Conservation (phyloP, 768 basidiomycete species). For the Candolleomyces aberdarensis region DNA sequence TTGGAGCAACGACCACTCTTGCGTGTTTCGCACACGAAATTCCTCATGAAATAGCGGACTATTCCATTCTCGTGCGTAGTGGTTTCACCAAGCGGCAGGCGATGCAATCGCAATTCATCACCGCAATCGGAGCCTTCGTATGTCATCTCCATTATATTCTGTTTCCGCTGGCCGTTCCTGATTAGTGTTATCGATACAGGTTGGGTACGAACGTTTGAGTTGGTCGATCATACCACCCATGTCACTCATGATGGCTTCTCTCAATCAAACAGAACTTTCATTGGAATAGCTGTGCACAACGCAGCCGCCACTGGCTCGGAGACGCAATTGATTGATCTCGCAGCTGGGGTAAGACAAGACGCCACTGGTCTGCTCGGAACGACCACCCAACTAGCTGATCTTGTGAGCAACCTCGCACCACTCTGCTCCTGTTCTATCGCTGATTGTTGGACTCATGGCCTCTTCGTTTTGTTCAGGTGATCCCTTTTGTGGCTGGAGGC, state of each 20-base stretch:
- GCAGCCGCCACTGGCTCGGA: slow-evolving; percentile 52
- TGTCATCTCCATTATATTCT: slow-evolving; percentile 31
- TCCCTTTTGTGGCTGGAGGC: slow-evolving; percentile 86
- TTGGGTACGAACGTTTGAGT: slow-evolving; percentile 35
- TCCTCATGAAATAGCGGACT: slow-evolving; percentile 96
- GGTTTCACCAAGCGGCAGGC: slow-evolving; percentile 90
- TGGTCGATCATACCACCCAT: slow-evolving; percentile 5
- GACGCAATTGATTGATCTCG: slow-evolving; percentile 53
- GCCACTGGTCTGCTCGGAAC: slow-evolving; percentile 82
- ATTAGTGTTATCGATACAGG: slow-evolving; percentile 23
- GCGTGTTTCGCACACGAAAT: slow-evolving; percentile 96
- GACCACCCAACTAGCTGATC: slow-evolving; percentile 71
- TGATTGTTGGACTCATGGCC: slow-evolving; percentile 1
- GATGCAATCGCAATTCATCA: slow-evolving; percentile 91
- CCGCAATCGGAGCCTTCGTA: slow-evolving; percentile 90
- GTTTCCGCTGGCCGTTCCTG: not conserved
- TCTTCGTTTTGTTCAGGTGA: slow-evolving; percentile 50
- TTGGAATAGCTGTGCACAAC: slow-evolving; percentile 83
- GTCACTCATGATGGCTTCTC: slow-evolving; percentile 18
- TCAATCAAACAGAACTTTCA: slow-evolving; percentile 61
- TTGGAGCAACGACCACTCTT: slow-evolving; percentile 92
- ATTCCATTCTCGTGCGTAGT: slow-evolving; percentile 86
- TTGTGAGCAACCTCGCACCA: slow-evolving; percentile 50
- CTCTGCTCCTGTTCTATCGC: not conserved
- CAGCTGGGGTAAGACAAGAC: slow-evolving; percentile 72